Conservation (phyloP, 495 filamentous ascomycete genomes). For the Penicillium egyptiacum region DNA sequence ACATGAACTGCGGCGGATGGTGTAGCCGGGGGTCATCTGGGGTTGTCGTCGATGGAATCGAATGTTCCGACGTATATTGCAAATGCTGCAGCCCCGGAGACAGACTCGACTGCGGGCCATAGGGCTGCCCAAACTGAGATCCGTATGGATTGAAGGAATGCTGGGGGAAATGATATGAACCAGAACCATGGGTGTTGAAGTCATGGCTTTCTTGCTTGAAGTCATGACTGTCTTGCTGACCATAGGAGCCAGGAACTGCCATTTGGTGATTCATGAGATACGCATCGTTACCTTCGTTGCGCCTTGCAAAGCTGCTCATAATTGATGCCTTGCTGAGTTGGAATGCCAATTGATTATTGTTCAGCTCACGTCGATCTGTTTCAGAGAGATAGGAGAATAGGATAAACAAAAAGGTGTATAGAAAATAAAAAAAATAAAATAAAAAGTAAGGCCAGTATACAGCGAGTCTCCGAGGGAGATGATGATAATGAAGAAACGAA, state of each 20-base stretch:
- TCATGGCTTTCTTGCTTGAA: conserved; percentile 38
- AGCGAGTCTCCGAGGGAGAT: background rate
- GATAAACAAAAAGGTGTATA: background rate
- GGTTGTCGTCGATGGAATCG: conserved; percentile 34
- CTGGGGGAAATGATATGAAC: conserved; percentile 38
- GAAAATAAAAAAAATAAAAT: background rate
- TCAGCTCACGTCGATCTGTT: background rate
- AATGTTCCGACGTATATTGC: conserved; percentile 37
- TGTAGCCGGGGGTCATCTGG: conserved; percentile 35
- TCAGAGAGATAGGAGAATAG: background rate
- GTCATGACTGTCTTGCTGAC: conserved; percentile 36
- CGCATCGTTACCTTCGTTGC: conserved; percentile 37
- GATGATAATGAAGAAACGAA: background rate
- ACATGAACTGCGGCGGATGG: conserved; percentile 38
- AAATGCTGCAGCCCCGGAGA: conserved; percentile 34
- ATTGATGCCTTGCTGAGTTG: background rate
- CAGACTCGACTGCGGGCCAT: conserved; percentile 34
- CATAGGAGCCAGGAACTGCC: conserved; percentile 35
- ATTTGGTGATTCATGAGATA: conserved; percentile 44
- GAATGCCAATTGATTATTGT: background rate
- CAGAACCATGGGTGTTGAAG: conserved; percentile 33
- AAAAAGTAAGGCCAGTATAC: background rate
- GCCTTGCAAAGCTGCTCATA: conserved; percentile 44
- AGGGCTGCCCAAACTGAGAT: conserved; percentile 37
- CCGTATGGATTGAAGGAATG: conserved; percentile 40